phyloP scores from a whole-genome alignment of 495 filamentous ascomycete genomes.

The Penicillium crystallinum region DNA sequence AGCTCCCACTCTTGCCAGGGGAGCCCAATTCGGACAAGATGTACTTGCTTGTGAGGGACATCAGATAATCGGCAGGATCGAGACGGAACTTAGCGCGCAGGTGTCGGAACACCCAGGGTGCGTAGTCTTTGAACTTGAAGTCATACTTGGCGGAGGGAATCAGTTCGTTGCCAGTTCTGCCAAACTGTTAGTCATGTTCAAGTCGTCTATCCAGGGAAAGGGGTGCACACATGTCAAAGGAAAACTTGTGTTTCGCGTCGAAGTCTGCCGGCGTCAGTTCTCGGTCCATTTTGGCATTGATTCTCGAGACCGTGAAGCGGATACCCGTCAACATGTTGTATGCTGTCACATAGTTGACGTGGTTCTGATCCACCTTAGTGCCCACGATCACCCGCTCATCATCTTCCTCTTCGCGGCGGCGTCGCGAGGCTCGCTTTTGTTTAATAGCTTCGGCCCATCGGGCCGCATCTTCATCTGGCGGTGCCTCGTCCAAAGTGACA shows the following conservation, averaged over 20 bases:
- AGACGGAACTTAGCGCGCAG: slow-evolving; percentile 82
- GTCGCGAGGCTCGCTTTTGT: slow-evolving; percentile 79
- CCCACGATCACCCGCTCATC: slow-evolving; percentile 95
- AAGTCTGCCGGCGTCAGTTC: slow-evolving; percentile 87
- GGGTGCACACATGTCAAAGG: slow-evolving; percentile 81
- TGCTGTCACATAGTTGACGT: slow-evolving; percentile 95
- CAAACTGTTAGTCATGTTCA: slow-evolving; percentile 15
- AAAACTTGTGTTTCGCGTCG: slow-evolving; percentile 88
- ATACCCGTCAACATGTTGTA: slow-evolving; percentile 99
- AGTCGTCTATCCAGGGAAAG: not conserved
- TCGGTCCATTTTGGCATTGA: slow-evolving; percentile 94
- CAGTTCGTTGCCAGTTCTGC: slow-evolving; percentile 88
- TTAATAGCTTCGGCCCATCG: slow-evolving; percentile 90
- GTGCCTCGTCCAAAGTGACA: slow-evolving; percentile 71
- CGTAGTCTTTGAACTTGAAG: slow-evolving; percentile 99
- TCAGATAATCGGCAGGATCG: slow-evolving; percentile 95
- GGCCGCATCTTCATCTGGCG: slow-evolving; percentile 82
- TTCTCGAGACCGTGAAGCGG: slow-evolving; percentile 90
- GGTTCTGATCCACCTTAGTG: slow-evolving; percentile 94
- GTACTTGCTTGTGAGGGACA: slow-evolving; percentile 98
- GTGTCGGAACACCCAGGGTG: slow-evolving; percentile 97
- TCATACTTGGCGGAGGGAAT: slow-evolving; percentile 99
- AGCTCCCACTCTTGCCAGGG: slow-evolving; percentile 96
- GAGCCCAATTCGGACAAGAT: slow-evolving; percentile 96
- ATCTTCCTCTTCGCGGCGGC: slow-evolving; percentile 80